A percentile compares a stretch with the other conserved stretches of the same genome.
phyloP scores from a whole-genome alignment of 192 early-diverging fungal species.

The Coemansia biformis region DNA sequence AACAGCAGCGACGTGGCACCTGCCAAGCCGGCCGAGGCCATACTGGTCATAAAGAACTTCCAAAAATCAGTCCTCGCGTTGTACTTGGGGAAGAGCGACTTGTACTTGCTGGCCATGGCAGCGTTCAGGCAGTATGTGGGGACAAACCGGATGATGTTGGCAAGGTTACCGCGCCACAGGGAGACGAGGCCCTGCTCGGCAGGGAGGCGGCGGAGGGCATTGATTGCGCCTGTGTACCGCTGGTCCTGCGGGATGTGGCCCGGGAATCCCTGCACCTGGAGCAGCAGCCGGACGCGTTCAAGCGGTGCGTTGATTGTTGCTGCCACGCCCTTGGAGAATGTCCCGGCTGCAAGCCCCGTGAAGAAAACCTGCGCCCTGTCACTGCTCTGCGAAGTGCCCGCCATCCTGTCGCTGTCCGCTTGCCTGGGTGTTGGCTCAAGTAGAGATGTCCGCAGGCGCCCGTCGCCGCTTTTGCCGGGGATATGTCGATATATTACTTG shows the following conservation, averaged over 20 bases:
- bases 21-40: conserved; percentile 90
- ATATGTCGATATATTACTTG: too few species aligned
- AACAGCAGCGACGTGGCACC: conserved; percentile 84
- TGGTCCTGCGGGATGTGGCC: conserved; percentile 51
- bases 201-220: conserved; percentile 83
- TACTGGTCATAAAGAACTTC: conserved; percentile 82
- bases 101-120: conserved; percentile 95
- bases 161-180: conserved; percentile 84
- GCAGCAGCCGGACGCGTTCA: conserved; percentile 93
- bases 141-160: conserved; percentile 96
- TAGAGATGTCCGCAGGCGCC: too few species aligned
- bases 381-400: too few species aligned
- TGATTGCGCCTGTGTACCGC: conserved; percentile 86
- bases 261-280: conserved; percentile 80
- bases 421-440: too few species aligned
- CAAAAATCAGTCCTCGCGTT: conserved; percentile 83
- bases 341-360: conserved; percentile 77
- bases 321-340: conserved; percentile 93
- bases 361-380: conserved; percentile 12
- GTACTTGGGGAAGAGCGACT: too few species aligned
- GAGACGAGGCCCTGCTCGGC: conserved; percentile 72
- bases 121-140: conserved; percentile 96
- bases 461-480: too few species aligned
- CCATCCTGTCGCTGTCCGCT: too few species aligned
- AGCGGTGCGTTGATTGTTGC: conserved; percentile 96